A percentile compares a stretch with the other conserved stretches of the same genome.
These are phyloP conservation scores for Plectosphaerella plurivora DNA, from an alignment of 2,329 filamentous ascomycete species.

Conservation along the genomic window DNA sequence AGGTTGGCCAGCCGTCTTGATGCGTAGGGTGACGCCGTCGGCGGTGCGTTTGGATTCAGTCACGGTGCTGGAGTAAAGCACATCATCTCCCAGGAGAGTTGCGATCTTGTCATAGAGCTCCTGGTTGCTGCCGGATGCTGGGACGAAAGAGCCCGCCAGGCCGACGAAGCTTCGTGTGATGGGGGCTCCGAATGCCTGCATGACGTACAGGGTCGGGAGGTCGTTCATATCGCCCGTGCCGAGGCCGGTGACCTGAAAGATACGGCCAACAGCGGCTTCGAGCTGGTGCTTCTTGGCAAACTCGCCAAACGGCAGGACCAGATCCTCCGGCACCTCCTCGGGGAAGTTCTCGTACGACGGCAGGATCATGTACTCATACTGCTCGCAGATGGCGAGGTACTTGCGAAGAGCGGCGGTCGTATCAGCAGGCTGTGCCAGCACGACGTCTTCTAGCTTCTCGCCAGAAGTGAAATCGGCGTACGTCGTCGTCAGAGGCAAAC, in stretches of 20 bases:
- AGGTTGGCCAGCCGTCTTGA: slow-evolving; percentile 14
- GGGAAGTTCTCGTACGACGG: slow-evolving; percentile 34
- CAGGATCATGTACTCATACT: slow-evolving; percentile 24
- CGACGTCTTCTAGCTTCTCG: slow-evolving; percentile 4
- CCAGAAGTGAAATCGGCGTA: slow-evolving; percentile 32
- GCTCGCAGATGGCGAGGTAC: slow-evolving; percentile 20
- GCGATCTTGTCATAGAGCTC: slow-evolving; percentile 33
- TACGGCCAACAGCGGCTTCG: slow-evolving; percentile 30
- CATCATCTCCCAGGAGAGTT: slow-evolving; percentile 25
- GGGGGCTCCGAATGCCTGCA: slow-evolving; percentile 33
- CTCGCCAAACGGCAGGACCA: slow-evolving; percentile 41
- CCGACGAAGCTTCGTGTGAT: slow-evolving; percentile 27
- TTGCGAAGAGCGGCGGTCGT: slow-evolving; percentile 17
- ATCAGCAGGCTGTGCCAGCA: slow-evolving; percentile 15
- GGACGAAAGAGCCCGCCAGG: slow-evolving; percentile 21
- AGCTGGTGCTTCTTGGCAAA: slow-evolving; percentile 43
- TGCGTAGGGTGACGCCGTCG: slow-evolving; percentile 16
- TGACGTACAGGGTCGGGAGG: slow-evolving; percentile 38
- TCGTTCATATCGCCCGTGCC: slow-evolving; percentile 38
- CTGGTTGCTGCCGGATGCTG: slow-evolving; percentile 29
- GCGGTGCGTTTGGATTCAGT: slow-evolving; percentile 20
- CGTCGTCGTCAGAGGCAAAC: slow-evolving; percentile 19
- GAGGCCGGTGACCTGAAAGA: slow-evolving; percentile 34
- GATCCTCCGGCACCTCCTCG: slow-evolving; percentile 18
- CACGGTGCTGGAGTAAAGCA: slow-evolving; percentile 30